Base-by-base conservation (phyloP, 1,284 basidiomycete species). In the Apiotrichum gracile region DNA sequence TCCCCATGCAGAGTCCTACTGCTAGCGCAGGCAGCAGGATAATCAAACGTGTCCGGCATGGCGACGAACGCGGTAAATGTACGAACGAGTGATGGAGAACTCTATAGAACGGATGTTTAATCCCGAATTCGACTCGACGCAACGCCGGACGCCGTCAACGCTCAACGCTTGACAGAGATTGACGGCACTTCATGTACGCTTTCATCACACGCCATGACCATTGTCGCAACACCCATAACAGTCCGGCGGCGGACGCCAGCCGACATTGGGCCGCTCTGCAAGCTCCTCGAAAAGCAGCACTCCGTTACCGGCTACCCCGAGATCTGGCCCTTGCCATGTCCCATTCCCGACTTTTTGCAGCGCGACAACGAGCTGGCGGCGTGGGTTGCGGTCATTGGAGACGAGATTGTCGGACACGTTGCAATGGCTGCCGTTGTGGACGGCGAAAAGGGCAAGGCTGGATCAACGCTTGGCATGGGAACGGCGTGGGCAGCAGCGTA, bases 211-310 rank as follows among this genome's bases (percentile, higher is more conserved):
- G n/a, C n/a, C n/a, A n/a, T n/a, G n/a, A n/a, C n/a, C n/a, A n/a
- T n/a, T n/a, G n/a, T n/a, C n/a, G 19, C 38, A 22, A 21, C 38
- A 39, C 4, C 40, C 3, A 17, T 43, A 24, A 22, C n/a, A 8
- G 25, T 51, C 37, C 50, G 50, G n/a, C 50, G 43, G 12, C 42
- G 50, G 8, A 22, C 14, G 22, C 37, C 35, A 1, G 22, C 19
- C 17, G 50, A 51, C 12, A 24, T 43, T 9, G 42, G 19, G 4
- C 21, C 33, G 6, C 43, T 34, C 10, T 14, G 21, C 35, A 27
- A 25, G 26, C 39, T 51, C 1, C 33, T 49, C 37, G 58, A 2
- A 49, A 43, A 42, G 5, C 50, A 51, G n/a, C 50, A 39, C 17
- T 21, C 37, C 10, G 25, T 17, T 14, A 25, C 43, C 2, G 25